Evolutionary conservation across 345 rosid species (phyloP), one percentile per base, ranked within the genome.

Genomic region (Eucalyptus pauciflora): DNA sequence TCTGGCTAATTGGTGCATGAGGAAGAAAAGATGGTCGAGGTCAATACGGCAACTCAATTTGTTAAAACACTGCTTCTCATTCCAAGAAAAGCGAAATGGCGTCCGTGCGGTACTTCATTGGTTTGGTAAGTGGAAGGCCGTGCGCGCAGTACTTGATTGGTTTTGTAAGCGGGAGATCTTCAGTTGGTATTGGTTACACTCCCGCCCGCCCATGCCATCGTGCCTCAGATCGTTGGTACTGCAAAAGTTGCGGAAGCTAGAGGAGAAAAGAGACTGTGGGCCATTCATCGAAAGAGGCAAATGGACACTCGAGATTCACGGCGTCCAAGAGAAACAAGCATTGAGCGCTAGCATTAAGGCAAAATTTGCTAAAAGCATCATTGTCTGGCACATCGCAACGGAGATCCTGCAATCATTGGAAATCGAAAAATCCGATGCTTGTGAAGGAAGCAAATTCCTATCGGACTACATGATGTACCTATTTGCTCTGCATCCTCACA

Each of bases 391-490:
- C 50, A 64, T 85, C 13, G 89, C 91, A 18, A 90, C 79, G 24
- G 50, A 64, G 8, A 43, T 87, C 24, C 86, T 76, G 56, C 50
- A n/a, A 48, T 5, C 22, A 50, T 54, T 27, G 16, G 50, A 56
- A 14, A 11, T 37, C 1, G 52, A 85, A 29, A 48, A 37, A 13
- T 58, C 76, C 22, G 16, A 27, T 24, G 33, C 58, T 43, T 60
- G 24, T 29, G 14, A 5, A 10, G 45, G 80, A 45, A 71, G 90
- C 54, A 79, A 17, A n/a, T 14, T n/a, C 17, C 45, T 90, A 29
- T 90, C 91, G 9, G 52, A 54, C 15, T 90, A 90, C 31, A 90
- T 90, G 89, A 83, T 90, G 87, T 33, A 87, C 41, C 76, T 64
- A 33, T 16, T 64, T 16, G 76, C 76, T 64, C 76, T 14, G 76